Evolutionary conservation across 2,329 filamentous ascomycete genomes (phyloP).

Genomic region (Cordyceps cateniannulata): DNA sequence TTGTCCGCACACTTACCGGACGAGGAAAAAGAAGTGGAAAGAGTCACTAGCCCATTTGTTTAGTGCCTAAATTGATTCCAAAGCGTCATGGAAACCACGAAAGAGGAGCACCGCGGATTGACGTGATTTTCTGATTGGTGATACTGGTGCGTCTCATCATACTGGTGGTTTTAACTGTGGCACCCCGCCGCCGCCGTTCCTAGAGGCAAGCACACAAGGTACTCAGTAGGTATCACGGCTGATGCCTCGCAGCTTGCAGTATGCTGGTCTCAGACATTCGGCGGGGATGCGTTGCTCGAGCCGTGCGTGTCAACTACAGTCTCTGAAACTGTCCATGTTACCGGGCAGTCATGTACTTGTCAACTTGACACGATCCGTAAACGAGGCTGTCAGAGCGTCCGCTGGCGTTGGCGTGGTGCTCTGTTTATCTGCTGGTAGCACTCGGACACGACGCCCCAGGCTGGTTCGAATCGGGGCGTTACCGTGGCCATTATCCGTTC

Average conservation of each 20-base stretch:
- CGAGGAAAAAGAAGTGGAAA: neutral
- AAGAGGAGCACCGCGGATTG: neutral
- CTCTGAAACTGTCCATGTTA: conserved; percentile 1
- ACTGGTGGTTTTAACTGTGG: too few relatives aligned
- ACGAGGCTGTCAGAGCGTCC: neutral
- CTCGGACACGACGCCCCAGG: neutral
- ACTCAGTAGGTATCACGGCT: neutral
- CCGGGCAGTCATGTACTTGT: neutral
- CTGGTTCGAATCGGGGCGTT: neutral
- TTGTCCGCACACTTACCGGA: too few relatives aligned
- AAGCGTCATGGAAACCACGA: neutral
- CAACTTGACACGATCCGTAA: neutral
- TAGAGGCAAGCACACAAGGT: too few relatives aligned
- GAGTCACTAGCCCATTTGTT: neutral
- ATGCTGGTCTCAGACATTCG: neutral
- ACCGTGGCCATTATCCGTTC: neutral
- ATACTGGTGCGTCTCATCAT: too few relatives aligned
- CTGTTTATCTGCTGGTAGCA: neutral
- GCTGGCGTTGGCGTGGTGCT: neutral
- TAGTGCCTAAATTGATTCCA: neutral
- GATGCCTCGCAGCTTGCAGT: neutral
- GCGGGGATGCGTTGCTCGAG: neutral
- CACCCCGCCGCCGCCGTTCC: too few relatives aligned
- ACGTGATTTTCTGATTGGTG: neutral
- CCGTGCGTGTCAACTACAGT: neutral